Evolutionary conservation across 345 rosid species (phyloP).

Genomic region (Jatropha curcas): DNA sequence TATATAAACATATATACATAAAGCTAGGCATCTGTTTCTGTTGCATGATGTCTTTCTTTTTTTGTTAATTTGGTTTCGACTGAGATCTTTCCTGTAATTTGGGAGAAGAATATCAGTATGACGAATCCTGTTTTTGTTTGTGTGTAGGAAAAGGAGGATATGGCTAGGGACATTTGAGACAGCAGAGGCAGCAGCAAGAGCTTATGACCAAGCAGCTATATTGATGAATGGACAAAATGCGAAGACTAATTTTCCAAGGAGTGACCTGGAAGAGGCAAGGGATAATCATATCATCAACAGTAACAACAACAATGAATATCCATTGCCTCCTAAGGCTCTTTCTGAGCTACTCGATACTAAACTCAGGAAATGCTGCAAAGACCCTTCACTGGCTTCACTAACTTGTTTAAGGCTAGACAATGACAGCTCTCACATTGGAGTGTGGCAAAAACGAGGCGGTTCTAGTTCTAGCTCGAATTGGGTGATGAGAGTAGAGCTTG

Average conservation of each 20-base stretch:
- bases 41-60: too few species aligned
- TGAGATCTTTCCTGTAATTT: too few species aligned
- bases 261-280: background rate
- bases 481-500: constrained; percentile 74
- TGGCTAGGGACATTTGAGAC: constrained; percentile 87
- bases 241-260: constrained; percentile 62
- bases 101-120: too few species aligned
- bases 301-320: constrained; percentile 13
- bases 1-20: too few species aligned
- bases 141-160: constrained; percentile 65
- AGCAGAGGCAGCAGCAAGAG: constrained; percentile 74
- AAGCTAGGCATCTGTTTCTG: too few species aligned
- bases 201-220: constrained; percentile 70
- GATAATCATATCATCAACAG: background rate
- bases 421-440: constrained; percentile 65
- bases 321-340: constrained; percentile 40
- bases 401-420: constrained; percentile 75
- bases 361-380: constrained; percentile 54
- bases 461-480: constrained; percentile 49
- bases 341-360: constrained; percentile 55
- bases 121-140: background rate
- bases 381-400: constrained; percentile 51
- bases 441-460: constrained; percentile 78
- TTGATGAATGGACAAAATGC: constrained; percentile 73
- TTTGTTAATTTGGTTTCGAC: too few species aligned